Conservation (phyloP, 352 stramenopile genomes). For the Blastocystis sp. region DNA sequence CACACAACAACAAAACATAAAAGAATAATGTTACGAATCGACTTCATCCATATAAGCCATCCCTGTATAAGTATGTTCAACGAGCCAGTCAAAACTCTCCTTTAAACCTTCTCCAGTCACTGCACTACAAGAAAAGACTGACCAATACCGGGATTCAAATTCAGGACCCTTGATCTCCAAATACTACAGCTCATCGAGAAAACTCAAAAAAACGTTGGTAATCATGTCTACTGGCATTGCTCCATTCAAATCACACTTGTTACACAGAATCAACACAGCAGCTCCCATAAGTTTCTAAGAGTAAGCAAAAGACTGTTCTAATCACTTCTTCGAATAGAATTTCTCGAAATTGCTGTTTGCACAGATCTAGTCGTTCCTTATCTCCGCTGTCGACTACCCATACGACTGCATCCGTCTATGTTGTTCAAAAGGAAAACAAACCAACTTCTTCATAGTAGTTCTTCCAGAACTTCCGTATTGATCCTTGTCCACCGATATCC, state of each 20-base stretch:
- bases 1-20: background rate
- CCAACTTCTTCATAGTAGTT: slow-evolving; percentile 95
- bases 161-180: slow-evolving; percentile 59
- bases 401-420: slow-evolving; percentile 90
- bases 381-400: slow-evolving; percentile 97
- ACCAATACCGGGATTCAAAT: slow-evolving; percentile 73
- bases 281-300: slow-evolving; percentile 89
- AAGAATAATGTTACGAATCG: background rate
- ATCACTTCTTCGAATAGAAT: slow-evolving; percentile 78
- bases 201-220: slow-evolving; percentile 67
- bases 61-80: slow-evolving; percentile 83
- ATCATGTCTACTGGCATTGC: slow-evolving; percentile 83
- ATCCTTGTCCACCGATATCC: slow-evolving; percentile 97
- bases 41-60: background rate
- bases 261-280: slow-evolving; percentile 95
- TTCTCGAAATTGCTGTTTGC: slow-evolving; percentile 78
- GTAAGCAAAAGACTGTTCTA: slow-evolving; percentile 64
- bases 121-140: slow-evolving; percentile 82
- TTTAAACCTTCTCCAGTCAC: slow-evolving; percentile 86
- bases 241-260: slow-evolving; percentile 93
- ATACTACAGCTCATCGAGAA: background rate
- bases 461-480: slow-evolving; percentile 95
- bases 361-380: slow-evolving; percentile 82
- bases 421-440: background rate
- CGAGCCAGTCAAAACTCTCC: slow-evolving; percentile 93